A percentile compares a stretch with the other conserved stretches of the same genome.
Conservation (phyloP, 768 basidiomycete genomes). For the Mycena amicta region DNA sequence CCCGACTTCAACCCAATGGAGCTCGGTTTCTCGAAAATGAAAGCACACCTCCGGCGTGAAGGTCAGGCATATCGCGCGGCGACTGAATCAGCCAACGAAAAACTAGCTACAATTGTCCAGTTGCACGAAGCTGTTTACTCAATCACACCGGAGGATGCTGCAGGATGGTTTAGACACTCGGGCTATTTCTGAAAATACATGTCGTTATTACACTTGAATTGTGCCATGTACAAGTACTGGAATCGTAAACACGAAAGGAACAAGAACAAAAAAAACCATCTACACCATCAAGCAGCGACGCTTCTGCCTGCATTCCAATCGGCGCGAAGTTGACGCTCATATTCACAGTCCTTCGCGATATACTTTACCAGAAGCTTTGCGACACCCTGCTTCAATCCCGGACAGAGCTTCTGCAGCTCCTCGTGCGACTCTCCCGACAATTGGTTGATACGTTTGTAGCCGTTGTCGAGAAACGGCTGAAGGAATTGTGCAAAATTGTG, state of each 20-base stretch:
- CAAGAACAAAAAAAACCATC: too few relatives aligned
- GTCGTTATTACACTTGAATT: too few relatives aligned
- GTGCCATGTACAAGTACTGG: too few relatives aligned
- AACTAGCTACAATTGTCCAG: not conserved
- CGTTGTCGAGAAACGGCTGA: not conserved
- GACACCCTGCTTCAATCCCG: not conserved
- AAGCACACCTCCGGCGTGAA: constrained; percentile 19
- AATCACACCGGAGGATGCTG: constrained; percentile 7
- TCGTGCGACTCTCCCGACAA: not conserved
- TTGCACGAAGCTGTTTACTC: constrained; percentile 7
- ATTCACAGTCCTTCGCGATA: not conserved
- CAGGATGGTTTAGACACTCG: constrained; percentile 9
- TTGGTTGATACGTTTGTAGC: not conserved
- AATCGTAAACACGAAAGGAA: too few relatives aligned
- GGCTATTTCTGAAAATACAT: constrained; percentile 17
- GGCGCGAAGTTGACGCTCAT: too few relatives aligned
- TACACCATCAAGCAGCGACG: too few relatives aligned
- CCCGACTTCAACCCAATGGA: constrained; percentile 44
- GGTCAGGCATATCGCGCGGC: constrained; percentile 1
- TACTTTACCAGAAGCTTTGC: not conserved
- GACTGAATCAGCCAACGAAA: not conserved
- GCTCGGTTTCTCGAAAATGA: constrained; percentile 26
- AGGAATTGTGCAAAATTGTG: not conserved
- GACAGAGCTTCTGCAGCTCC: not conserved
- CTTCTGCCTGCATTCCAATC: too few relatives aligned